These are phyloP conservation scores for Scutellaria galericulata DNA, from an alignment of 257 asterid genomes.

Conservation along the genomic window DNA sequence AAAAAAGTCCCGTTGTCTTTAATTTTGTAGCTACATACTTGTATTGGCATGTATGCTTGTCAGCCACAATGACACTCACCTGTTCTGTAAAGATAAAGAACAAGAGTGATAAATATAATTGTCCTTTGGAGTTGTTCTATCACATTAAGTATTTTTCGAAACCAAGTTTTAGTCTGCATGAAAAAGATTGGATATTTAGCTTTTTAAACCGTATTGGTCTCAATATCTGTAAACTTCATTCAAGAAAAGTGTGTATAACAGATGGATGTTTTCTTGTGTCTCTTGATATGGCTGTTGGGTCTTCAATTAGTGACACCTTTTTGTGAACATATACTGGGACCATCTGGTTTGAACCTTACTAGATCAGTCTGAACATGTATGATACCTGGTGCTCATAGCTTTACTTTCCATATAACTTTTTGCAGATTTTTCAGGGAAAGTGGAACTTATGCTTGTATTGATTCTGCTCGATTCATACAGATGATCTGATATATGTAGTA, in stretches of 20 bases:
- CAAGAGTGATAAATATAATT: too few relatives aligned
- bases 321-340: constrained; percentile 16
- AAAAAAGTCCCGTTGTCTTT: too few relatives aligned
- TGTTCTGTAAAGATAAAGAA: too few relatives aligned
- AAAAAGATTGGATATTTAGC: too few relatives aligned
- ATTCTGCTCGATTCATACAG: constrained; percentile 3
- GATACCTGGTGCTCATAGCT: not conserved
- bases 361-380: constrained; percentile 15
- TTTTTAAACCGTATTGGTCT: too few relatives aligned
- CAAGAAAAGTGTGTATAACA: constrained; percentile 1
- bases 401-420: not conserved
- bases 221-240: not conserved
- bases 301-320: not conserved
- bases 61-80: too few relatives aligned
- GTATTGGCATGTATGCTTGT: too few relatives aligned
- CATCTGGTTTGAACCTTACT: constrained; percentile 17
- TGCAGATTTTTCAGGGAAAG: constrained; percentile 18
- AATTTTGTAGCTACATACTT: too few relatives aligned
- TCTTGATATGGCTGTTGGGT: not conserved
- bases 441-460: constrained; percentile 3
- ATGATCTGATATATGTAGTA: constrained; percentile 15
- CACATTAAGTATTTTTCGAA: too few relatives aligned
- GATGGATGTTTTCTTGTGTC: constrained; percentile 9
- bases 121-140: too few relatives aligned
- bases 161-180: too few relatives aligned